Evolutionary conservation across 2,329 filamentous ascomycete genomes (phyloP), one percentile per base, ranked within the genome.

Genomic region (Fusarium sterilihyphosum): DNA sequence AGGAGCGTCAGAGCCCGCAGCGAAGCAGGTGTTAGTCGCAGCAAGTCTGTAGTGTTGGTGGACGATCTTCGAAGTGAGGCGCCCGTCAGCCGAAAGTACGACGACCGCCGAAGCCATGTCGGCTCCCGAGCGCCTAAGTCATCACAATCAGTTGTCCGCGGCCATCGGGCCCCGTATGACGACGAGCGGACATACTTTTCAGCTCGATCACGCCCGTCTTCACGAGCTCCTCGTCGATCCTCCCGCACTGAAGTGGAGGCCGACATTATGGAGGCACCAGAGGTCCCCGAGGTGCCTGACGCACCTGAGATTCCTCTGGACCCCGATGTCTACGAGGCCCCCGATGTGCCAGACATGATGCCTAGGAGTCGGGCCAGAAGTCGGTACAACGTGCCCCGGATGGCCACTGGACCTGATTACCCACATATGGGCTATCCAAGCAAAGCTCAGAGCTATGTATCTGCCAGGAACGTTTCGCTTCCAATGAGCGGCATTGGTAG

Each of bases 41-140:
- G 70, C 57, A 75, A 71, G 41, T 75, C 70, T 57, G 66, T 75
- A 17, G 81, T 85, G 74, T 76, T 85, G 61, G 79, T 79, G 17
- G 85, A 87, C 13, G 86, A 87, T 63, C 80, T 83, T 62, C 82
- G 81, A 61, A 88, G 86, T 77, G 84, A 86, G 56, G 72, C 68
- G 7, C 64, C 68, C 35, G 41, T 49, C 37, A 50, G 60, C 37
- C 68, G 64, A 38, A 70, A 69, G 31, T 70, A 60, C 40, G 84
- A 87, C 14, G 86, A 87, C 59, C 80, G 83, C 62, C 82, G 81
- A 62, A 87, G 85, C 75, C 82, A 82, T 46, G 81, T 79, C 8
- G 80, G 80, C 50, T 84, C 84, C n/a, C 82, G 81, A 40, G 71
- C 78, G 46, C 79, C 81, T 38, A 80, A 73, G 71, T 76, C 79